These are phyloP conservation scores for Talaromyces borbonicus DNA, from an alignment of 495 filamentous ascomycete genomes.

Conservation along the genomic window DNA sequence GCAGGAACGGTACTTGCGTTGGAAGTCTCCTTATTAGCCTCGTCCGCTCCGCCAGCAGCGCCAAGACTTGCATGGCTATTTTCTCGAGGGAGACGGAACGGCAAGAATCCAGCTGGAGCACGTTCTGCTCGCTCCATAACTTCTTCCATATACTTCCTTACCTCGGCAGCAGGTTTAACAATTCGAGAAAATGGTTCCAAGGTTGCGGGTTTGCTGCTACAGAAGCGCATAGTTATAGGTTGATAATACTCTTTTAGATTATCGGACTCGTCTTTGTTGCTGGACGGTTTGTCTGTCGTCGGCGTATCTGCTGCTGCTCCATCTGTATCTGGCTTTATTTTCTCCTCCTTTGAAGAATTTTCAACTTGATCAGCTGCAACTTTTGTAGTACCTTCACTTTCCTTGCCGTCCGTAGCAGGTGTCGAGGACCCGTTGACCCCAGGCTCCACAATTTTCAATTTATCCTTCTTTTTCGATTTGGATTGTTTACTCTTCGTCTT, in stretches of 20 bases:
- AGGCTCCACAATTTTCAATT: constrained; percentile 20
- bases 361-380: background rate
- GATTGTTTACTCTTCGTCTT: constrained; percentile 24
- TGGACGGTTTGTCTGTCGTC: background rate
- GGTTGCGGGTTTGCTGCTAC: constrained; percentile 48
- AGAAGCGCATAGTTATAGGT: constrained; percentile 73
- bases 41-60: constrained; percentile 14
- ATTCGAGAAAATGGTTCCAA: constrained; percentile 66
- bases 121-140: constrained; percentile 67
- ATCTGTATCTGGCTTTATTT: constrained; percentile 2
- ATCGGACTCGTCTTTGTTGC: constrained; percentile 1
- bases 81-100: constrained; percentile 51
- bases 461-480: constrained; percentile 30
- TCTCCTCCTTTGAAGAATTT: background rate
- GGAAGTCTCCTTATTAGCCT: background rate
- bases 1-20: background rate
- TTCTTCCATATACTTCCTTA: constrained; percentile 71
- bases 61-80: constrained; percentile 20
- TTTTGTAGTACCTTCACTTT: background rate
- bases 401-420: constrained; percentile 1
- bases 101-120: constrained; percentile 57
- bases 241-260: constrained; percentile 72
- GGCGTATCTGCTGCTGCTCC: constrained; percentile 1
- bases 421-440: constrained; percentile 13
- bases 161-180: constrained; percentile 71